Percentiles rank a stretch among this genome's conserved stretches.
Evolutionary conservation across 352 stramenopile species (phyloP).

Genomic region (Phytopythium delawarense): DNA sequence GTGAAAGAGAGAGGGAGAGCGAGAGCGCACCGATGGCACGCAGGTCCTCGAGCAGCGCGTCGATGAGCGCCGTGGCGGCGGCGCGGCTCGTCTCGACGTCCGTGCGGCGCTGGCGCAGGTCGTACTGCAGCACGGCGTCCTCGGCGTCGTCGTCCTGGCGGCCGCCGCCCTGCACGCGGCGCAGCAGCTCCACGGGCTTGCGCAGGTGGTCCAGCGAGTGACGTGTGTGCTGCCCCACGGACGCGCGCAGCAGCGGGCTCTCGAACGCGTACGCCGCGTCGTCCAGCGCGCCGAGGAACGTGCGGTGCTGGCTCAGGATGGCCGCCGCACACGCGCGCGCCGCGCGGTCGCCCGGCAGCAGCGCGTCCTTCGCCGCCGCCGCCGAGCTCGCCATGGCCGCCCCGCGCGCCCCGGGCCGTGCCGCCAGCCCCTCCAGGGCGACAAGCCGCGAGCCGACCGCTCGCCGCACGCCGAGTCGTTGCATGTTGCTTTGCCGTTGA

Average conservation of each 20-base stretch:
- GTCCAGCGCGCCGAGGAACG: constrained; percentile 40
- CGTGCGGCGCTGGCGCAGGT: constrained; percentile 66
- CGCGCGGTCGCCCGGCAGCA: constrained; percentile 10
- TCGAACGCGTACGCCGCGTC: constrained; percentile 62
- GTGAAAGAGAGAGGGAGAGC: too few species aligned
- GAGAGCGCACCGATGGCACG: constrained; percentile 16
- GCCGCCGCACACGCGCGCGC: constrained; percentile 41
- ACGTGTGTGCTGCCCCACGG: constrained; percentile 69
- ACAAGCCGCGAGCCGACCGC: too few species aligned
- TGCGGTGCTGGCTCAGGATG: constrained; percentile 65
- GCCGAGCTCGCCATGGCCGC: background rate
- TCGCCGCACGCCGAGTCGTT: too few species aligned
- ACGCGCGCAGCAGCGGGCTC: constrained; percentile 55
- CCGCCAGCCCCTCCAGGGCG: background rate
- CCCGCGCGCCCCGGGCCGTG: background rate
- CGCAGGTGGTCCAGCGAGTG: constrained; percentile 79
- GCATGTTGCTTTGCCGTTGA: too few species aligned
- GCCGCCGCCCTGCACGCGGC: background rate
- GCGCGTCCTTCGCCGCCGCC: background rate
- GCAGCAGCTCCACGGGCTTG: constrained; percentile 53
- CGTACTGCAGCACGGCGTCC: constrained; percentile 44
- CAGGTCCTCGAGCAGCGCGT: constrained; percentile 33
- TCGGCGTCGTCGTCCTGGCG: constrained; percentile 3
- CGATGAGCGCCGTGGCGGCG: constrained; percentile 52
- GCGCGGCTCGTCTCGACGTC: constrained; percentile 53